A percentile compares a stretch with the other conserved stretches of the same genome.
Evolutionary conservation across 495 filamentous ascomycete genomes (phyloP).

Genomic region (Amniculicola lignicola): DNA sequence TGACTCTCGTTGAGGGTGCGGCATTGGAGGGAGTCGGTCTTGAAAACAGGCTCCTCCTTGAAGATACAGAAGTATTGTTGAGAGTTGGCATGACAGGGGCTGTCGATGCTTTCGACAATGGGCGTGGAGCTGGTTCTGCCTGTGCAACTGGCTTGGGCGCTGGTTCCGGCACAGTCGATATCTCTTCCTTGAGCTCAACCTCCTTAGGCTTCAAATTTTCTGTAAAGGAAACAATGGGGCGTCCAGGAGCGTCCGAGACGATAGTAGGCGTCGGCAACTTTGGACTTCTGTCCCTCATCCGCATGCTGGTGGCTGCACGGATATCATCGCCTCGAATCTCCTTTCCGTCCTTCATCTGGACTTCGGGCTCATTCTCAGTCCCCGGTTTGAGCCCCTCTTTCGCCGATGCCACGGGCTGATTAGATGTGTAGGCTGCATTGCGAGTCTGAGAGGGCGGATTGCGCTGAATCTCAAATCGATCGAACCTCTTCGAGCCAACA

Average conservation of each 20-base stretch:
- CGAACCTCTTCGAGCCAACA: slow-evolving; percentile 51
- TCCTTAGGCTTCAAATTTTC: slow-evolving; percentile 67
- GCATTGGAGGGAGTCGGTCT: slow-evolving; percentile 2
- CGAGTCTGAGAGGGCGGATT: slow-evolving; percentile 74
- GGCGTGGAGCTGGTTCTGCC: slow-evolving; percentile 6
- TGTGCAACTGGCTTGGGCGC: not conserved
- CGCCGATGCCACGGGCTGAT: slow-evolving; percentile 40
- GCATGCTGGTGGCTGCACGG: slow-evolving; percentile 84
- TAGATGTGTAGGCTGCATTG: slow-evolving; percentile 69
- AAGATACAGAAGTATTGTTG: slow-evolving; percentile 1
- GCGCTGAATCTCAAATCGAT: slow-evolving; percentile 69
- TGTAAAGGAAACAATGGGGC: slow-evolving; percentile 93
- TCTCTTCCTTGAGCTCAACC: slow-evolving; percentile 41
- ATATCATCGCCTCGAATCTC: slow-evolving; percentile 87
- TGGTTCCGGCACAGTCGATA: slow-evolving; percentile 18
- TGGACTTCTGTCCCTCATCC: slow-evolving; percentile 74
- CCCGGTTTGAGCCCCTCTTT: slow-evolving; percentile 32
- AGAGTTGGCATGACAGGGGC: slow-evolving; percentile 27
- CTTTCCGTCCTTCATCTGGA: slow-evolving; percentile 61
- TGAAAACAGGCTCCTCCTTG: not conserved
- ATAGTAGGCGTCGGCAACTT: slow-evolving; percentile 81
- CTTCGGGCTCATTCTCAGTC: slow-evolving; percentile 15
- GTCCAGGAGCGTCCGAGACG: slow-evolving; percentile 77
- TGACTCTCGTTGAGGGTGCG: slow-evolving; percentile 17
- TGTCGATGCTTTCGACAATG: slow-evolving; percentile 26